These are phyloP conservation scores for Pelargonium nanum DNA, from an alignment of 345 rosid species.

Conservation along the genomic window DNA sequence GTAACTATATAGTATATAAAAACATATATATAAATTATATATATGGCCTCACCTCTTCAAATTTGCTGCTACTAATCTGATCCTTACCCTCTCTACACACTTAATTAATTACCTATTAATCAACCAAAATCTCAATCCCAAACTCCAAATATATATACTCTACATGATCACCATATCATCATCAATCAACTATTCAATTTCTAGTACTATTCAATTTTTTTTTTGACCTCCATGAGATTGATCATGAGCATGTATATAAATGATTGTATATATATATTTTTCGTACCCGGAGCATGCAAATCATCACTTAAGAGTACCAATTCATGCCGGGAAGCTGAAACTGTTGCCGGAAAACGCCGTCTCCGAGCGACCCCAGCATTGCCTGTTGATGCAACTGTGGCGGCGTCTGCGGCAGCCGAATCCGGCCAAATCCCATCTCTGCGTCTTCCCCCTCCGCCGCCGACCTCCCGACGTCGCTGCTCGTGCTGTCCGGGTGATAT, in stretches of 20 bases:
- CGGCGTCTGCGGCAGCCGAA: slow-evolving; percentile 42
- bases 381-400: slow-evolving; percentile 35
- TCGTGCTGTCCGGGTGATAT: slow-evolving; percentile 28
- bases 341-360: slow-evolving; percentile 44
- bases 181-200: neutral
- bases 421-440: slow-evolving; percentile 33
- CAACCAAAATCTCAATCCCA: slow-evolving; percentile 23
- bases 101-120: slow-evolving; percentile 10
- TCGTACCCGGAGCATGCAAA: too few species aligned
- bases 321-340: slow-evolving; percentile 58
- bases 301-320: slow-evolving; percentile 75
- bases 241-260: too few species aligned
- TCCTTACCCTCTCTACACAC: slow-evolving; percentile 1
- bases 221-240: too few species aligned
- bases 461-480: slow-evolving; percentile 6
- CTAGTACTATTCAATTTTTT: neutral
- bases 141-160: neutral
- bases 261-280: neutral
- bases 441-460: slow-evolving; percentile 18
- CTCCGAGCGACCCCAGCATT: slow-evolving; percentile 38
- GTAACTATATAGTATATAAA: neutral
- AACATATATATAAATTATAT: slow-evolving; percentile 1
- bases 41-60: slow-evolving; percentile 18
- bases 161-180: slow-evolving; percentile 4
- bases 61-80: slow-evolving; percentile 14